phyloP scores from a whole-genome alignment of 2,329 filamentous ascomycete species.

The Claviceps spartinae region DNA sequence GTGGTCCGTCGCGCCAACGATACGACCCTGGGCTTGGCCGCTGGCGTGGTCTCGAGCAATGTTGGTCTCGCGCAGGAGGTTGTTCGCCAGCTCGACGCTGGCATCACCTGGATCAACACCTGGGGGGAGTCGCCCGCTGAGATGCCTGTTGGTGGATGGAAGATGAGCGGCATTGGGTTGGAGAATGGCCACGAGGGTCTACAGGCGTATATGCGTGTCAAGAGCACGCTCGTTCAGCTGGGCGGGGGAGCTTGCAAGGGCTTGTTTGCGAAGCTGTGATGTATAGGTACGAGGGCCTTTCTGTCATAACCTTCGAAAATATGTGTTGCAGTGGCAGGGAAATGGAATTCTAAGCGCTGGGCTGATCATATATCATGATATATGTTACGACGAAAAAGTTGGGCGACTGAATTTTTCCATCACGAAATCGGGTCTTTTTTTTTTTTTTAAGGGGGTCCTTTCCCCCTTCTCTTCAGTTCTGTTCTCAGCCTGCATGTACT shows the following conservation, averaged over 20 bases:
- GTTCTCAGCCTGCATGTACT: background rate
- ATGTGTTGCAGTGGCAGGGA: too few relatives aligned
- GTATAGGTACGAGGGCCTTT: background rate
- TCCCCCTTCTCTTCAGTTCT: background rate
- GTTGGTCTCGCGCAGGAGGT: slow-evolving; percentile 61
- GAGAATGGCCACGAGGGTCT: slow-evolving; percentile 75
- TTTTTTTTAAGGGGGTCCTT: background rate
- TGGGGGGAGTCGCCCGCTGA: slow-evolving; percentile 89
- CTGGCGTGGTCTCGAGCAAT: slow-evolving; percentile 69
- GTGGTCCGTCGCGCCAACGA: slow-evolving; percentile 61
- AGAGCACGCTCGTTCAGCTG: slow-evolving; percentile 80
- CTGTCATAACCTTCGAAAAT: too few relatives aligned
- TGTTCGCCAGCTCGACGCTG: slow-evolving; percentile 58
- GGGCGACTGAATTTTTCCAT: too few relatives aligned
- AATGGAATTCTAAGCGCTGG: too few relatives aligned
- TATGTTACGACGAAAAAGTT: too few relatives aligned
- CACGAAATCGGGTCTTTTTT: too few relatives aligned
- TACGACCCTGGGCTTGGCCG: slow-evolving; percentile 66
- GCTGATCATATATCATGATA: too few relatives aligned
- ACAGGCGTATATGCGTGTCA: slow-evolving; percentile 72
- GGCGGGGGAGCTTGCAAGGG: slow-evolving; percentile 45
- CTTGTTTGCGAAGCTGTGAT: slow-evolving; percentile 57
- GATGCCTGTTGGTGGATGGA: slow-evolving; percentile 90
- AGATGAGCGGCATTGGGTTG: slow-evolving; percentile 74
- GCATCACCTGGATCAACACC: slow-evolving; percentile 86